These are phyloP conservation scores for Solanum verrucosum DNA, from an alignment of 257 asterid genomes.

Conservation along the genomic window DNA sequence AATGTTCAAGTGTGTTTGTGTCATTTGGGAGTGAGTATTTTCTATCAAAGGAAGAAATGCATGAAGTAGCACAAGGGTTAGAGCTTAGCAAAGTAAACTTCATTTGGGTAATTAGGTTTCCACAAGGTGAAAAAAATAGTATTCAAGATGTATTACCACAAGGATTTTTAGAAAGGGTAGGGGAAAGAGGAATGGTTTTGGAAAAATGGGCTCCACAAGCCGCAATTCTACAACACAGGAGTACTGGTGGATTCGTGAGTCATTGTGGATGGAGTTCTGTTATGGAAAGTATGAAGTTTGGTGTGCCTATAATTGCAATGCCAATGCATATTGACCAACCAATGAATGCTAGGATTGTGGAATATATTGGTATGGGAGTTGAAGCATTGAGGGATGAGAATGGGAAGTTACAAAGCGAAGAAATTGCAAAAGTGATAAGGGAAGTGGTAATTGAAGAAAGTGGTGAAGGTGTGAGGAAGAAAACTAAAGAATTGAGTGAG, in stretches of 20 bases:
- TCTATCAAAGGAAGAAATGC: slow-evolving; percentile 16
- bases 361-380: neutral
- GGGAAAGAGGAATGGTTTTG: neutral
- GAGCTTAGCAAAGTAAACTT: slow-evolving; percentile 31
- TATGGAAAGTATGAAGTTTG: neutral
- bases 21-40: slow-evolving; percentile 46
- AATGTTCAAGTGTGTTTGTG: slow-evolving; percentile 24
- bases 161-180: slow-evolving; percentile 16
- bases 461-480: too few species aligned
- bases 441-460: neutral
- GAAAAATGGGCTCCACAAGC: neutral
- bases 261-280: neutral
- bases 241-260: neutral
- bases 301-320: neutral
- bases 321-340: neutral
- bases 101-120: slow-evolving; percentile 50
- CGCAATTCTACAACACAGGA: neutral
- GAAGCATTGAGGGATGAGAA: neutral
- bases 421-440: neutral
- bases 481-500: too few species aligned
- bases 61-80: slow-evolving; percentile 25
- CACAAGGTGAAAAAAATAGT: slow-evolving; percentile 3
- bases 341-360: neutral
- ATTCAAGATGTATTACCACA: slow-evolving; percentile 13
- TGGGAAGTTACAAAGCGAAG: neutral